Conservation (phyloP, 352 stramenopile genomes). For the Phytophthora pini region DNA sequence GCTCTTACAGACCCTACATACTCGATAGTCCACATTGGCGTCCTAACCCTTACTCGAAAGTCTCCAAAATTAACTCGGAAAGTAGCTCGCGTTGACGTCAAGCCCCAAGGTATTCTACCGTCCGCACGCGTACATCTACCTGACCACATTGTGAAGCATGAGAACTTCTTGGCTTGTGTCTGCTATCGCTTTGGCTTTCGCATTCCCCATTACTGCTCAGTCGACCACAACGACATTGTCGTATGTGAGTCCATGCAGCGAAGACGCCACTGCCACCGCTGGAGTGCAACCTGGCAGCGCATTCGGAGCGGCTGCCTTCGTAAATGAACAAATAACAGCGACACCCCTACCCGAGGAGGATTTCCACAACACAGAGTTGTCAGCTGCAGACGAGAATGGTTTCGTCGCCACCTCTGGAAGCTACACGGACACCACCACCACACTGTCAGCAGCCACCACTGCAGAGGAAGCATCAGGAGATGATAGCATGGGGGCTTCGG, state of each 20-base stretch:
- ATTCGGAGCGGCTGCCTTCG: slow-evolving; percentile 7
- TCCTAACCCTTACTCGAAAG: too few relatives aligned
- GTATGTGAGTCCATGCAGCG: background rate
- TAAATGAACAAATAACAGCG: slow-evolving; percentile 5
- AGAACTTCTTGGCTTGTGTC: slow-evolving; percentile 3
- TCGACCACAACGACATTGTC: slow-evolving; percentile 6
- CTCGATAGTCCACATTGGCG: too few relatives aligned
- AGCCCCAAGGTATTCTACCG: slow-evolving; percentile 7
- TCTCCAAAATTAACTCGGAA: too few relatives aligned
- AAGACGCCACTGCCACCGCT: background rate
- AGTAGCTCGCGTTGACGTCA: background rate
- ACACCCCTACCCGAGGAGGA: slow-evolving; percentile 8
- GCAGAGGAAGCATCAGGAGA: slow-evolving; percentile 6
- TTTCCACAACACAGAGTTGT: slow-evolving; percentile 30
- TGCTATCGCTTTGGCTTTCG: slow-evolving; percentile 10
- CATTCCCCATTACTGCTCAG: slow-evolving; percentile 2
- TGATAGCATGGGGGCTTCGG: slow-evolving; percentile 2
- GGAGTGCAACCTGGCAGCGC: slow-evolving; percentile 13
- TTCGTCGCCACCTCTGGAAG: slow-evolving; percentile 16
- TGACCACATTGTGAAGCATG: slow-evolving; percentile 15
- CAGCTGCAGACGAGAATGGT: slow-evolving; percentile 8
- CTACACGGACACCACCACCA: slow-evolving; percentile 10
- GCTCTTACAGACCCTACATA: too few relatives aligned
- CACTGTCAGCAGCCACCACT: slow-evolving; percentile 9
- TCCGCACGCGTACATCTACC: background rate